Percentiles rank a stretch among this genome's conserved stretches.
Conservation (phyloP, 2,329 filamentous ascomycete genomes). For the Fusarium irregulare region DNA sequence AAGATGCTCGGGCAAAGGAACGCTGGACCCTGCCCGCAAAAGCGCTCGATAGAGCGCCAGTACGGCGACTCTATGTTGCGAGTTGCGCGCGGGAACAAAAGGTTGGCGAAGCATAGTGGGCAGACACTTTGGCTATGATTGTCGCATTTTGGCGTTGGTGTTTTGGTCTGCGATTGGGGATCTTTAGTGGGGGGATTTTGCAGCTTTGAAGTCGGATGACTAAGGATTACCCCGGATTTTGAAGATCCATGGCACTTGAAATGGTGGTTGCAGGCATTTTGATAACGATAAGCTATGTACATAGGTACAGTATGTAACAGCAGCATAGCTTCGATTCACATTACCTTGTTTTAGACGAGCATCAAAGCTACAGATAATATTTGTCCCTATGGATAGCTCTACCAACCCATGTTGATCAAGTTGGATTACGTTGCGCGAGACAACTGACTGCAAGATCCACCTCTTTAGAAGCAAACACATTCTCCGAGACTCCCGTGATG, state of each 20-base stretch:
- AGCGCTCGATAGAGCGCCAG: conserved; percentile 80
- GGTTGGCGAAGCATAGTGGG: conserved; percentile 46
- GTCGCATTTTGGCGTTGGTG: conserved; percentile 18
- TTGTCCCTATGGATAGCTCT: not conserved
- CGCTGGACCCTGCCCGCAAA: conserved; percentile 65
- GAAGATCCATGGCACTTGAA: conserved; percentile 2
- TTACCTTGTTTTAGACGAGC: not conserved
- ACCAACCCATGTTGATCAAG: not conserved
- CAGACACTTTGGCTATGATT: conserved; percentile 3
- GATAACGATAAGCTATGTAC: not conserved
- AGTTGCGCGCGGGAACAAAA: conserved; percentile 61
- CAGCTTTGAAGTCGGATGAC: conserved; percentile 22
- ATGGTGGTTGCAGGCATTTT: not conserved
- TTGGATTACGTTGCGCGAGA: conserved; percentile 20
- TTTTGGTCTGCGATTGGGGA: not conserved
- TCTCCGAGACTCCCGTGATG: conserved; percentile 17
- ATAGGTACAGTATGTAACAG: too few species aligned
- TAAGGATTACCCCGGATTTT: conserved; percentile 35
- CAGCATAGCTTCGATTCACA: not conserved
- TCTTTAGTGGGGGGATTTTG: conserved; percentile 21
- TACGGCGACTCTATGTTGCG: conserved; percentile 66
- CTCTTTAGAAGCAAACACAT: not conserved
- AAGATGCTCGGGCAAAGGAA: conserved; percentile 63
- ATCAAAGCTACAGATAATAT: not conserved
- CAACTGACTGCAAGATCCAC: conserved; percentile 17